phyloP scores from a whole-genome alignment of 164 flowering plant species.

The Piper longum region DNA sequence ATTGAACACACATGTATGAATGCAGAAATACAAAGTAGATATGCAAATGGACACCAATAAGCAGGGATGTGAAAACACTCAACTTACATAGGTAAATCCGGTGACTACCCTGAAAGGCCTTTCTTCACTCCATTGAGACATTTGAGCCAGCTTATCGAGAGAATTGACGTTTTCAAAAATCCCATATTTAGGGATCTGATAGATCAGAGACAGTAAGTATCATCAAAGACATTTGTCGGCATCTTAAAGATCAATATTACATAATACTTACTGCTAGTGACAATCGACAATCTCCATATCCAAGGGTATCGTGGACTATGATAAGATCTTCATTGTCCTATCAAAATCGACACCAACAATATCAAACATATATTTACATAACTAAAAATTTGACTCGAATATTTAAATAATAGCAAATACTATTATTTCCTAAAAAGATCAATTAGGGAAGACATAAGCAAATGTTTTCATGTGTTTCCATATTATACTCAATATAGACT shows the following conservation, averaged over 20 bases:
- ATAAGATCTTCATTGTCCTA: slow-evolving; percentile 79
- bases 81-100: slow-evolving; percentile 75
- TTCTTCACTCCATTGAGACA: slow-evolving; percentile 94
- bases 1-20: background rate
- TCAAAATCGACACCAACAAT: background rate
- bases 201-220: slow-evolving; percentile 1
- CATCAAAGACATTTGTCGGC: background rate
- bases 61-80: background rate
- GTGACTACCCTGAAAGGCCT: slow-evolving; percentile 92
- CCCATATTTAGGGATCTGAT: slow-evolving; percentile 88
- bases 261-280: slow-evolving; percentile 67
- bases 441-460: no score
- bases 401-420: no score
- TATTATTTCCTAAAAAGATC: no score
- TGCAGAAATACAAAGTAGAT: background rate
- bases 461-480: no score
- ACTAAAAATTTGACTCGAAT: no score
- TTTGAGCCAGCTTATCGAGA: slow-evolving; percentile 60
- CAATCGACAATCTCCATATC: slow-evolving; percentile 77
- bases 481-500: no score
- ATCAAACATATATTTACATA: background rate
- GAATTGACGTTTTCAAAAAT: slow-evolving; percentile 92
- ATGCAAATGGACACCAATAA: background rate
- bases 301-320: slow-evolving; percentile 83
- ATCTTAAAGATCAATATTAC: background rate